Conservation (phyloP, 495 filamentous ascomycete genomes). For the Penicillium canescens region DNA sequence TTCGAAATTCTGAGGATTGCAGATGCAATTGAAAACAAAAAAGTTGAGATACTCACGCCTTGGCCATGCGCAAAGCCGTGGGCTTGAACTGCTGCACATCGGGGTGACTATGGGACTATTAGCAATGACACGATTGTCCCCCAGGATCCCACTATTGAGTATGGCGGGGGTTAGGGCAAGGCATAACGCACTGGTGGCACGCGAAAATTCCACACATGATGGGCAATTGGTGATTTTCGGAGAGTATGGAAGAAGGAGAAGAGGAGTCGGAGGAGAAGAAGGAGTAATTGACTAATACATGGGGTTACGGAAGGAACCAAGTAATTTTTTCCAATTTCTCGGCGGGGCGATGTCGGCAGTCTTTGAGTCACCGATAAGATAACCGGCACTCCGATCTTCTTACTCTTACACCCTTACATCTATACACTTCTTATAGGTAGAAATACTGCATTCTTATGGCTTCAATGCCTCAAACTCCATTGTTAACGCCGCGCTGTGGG, state of each 20-base stretch:
- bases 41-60: conserved; percentile 67
- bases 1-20: conserved; percentile 33
- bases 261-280: conserved; percentile 2
- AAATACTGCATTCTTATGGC: no score
- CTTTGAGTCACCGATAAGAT: conserved; percentile 53
- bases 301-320: conserved; percentile 15
- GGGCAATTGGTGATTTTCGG: conserved; percentile 28
- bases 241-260: conserved; percentile 5
- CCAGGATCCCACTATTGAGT: conserved; percentile 6
- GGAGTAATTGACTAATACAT: conserved; percentile 23
- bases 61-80: conserved; percentile 91
- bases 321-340: conserved; percentile 34
- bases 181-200: conserved; percentile 73
- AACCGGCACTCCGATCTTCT: conserved; percentile 11
- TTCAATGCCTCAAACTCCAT: neutral
- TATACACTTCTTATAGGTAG: neutral
- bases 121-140: conserved; percentile 17
- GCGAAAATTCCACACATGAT: conserved; percentile 86
- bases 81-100: conserved; percentile 97
- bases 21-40: conserved; percentile 5
- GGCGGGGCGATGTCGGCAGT: conserved; percentile 45
- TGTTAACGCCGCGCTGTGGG: conserved; percentile 27
- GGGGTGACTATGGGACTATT: conserved; percentile 66
- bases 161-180: conserved; percentile 11
- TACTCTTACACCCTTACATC: neutral